Evolutionary conservation across 257 asterid species (phyloP), one percentile per base, ranked within the genome.

Genomic region (Solanum paucissectum): DNA sequence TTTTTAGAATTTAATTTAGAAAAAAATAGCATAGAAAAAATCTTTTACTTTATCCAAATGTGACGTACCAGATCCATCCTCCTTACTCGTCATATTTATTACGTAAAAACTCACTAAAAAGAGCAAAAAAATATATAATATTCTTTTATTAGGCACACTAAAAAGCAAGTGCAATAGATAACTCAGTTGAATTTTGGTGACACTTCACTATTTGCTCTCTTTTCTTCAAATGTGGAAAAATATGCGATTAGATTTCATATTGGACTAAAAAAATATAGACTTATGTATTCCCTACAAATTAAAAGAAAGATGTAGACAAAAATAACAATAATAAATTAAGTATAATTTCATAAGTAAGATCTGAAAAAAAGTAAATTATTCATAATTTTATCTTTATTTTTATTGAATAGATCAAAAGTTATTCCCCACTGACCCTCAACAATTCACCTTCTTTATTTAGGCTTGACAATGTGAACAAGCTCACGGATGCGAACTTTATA

Each of bases 361-460:
- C 0, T 60, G 3, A 60, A 21, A 7, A 7, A 60, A 9, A 23
- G 0, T 60, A 4, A 60, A 0, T 3, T 21, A 23, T 60, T 0
- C 13, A 23, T 4, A 23, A 21, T 23, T 23, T 60, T 60, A 3
- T 9, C 2, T 60, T 8, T 21, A 21, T 60, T 1, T 21, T 21
- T 21, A 60, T 60, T 8, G 1, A 9, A 21, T 21, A 60, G 27
- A 60, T 3, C 2, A 21, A 21, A 60, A 60, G 12, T 60, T 60
- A 0, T 60, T 21, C 0, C 1, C 1, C 2, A 21, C 6, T 21
- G 0, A 21, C 12, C 27, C 2, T 58, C 27, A 0, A 21, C 10
- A 60, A 9, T 7, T 1, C 12, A 60, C 4, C 68, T 60, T 60
- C 12, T 60, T 60, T 60, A 60, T 21, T 60, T 9, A 12, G 12